A percentile compares a stretch with the other conserved stretches of the same genome.
Evolutionary conservation across 2,329 filamentous ascomycete species (phyloP).

Genomic region (Fusarium tricinctum): DNA sequence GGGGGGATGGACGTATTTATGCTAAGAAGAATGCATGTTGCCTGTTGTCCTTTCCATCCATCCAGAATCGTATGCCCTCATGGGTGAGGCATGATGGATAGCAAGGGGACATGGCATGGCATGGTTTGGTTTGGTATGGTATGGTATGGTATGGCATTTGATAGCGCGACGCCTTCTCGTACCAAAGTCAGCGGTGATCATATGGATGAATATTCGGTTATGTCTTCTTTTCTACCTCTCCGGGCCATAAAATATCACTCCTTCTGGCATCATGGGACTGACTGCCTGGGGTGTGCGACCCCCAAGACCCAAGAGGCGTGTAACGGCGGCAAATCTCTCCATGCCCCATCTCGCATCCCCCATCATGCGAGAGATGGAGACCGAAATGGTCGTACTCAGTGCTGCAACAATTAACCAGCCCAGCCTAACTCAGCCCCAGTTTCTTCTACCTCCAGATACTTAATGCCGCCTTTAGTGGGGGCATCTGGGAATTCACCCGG

Average conservation of each 20-base stretch:
- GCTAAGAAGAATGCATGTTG: slow-evolving; percentile 31
- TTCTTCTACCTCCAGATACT: slow-evolving; percentile 20
- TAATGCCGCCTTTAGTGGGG: slow-evolving; percentile 46
- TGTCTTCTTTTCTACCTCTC: slow-evolving; percentile 2
- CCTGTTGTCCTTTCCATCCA: slow-evolving; percentile 2
- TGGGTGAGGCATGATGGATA: slow-evolving; percentile 38
- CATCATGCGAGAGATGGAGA: slow-evolving; percentile 26
- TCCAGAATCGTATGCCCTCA: slow-evolving; percentile 34
- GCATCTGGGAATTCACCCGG: slow-evolving; percentile 47
- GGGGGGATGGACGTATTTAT: slow-evolving; percentile 40
- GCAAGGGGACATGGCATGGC: slow-evolving; percentile 11
- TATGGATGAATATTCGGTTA: not conserved
- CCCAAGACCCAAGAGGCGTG: slow-evolving; percentile 23
- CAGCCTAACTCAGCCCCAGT: slow-evolving; percentile 3
- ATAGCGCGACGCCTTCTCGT: slow-evolving; percentile 43
- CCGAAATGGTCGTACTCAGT: not conserved
- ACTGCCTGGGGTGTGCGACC: slow-evolving; percentile 14
- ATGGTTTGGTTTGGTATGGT: not conserved
- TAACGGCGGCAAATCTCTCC: slow-evolving; percentile 33
- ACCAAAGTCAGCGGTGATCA: slow-evolving; percentile 15
- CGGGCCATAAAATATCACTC: slow-evolving; percentile 28
- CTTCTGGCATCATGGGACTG: slow-evolving; percentile 37
- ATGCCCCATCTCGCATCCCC: not conserved
- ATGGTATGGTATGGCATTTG: slow-evolving; percentile 35
- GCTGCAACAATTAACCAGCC: slow-evolving; percentile 5